Percentiles rank a stretch among this genome's conserved stretches.
These are phyloP conservation scores for Penicillium sp. DNA, from an alignment of 2,329 filamentous ascomycete species.

Conservation along the genomic window DNA sequence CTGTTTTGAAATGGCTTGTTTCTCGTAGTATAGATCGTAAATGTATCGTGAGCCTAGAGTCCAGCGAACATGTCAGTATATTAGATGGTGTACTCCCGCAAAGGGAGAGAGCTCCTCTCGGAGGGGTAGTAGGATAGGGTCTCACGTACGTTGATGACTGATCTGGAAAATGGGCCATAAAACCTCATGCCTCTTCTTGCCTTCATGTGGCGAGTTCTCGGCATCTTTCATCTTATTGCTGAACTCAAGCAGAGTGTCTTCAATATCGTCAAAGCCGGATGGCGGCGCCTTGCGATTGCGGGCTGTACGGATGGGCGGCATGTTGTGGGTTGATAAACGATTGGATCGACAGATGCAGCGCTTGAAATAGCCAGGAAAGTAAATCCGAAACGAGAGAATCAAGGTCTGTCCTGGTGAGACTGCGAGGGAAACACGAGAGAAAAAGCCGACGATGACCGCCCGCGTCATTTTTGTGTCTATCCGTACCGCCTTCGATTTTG, in stretches of 20 bases:
- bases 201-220: slow-evolving; percentile 73
- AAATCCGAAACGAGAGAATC: not conserved
- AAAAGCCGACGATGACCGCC: slow-evolving; percentile 3
- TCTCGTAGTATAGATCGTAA: slow-evolving; percentile 96
- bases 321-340: slow-evolving; percentile 25
- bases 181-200: slow-evolving; percentile 83
- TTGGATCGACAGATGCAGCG: not conserved
- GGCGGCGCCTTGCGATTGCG: slow-evolving; percentile 59
- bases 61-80: slow-evolving; percentile 8
- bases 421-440: slow-evolving; percentile 5
- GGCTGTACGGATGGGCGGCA: slow-evolving; percentile 57
- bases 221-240: slow-evolving; percentile 69
- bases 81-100: no score
- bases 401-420: not conserved
- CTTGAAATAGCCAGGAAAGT: no score
- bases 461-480: slow-evolving; percentile 25
- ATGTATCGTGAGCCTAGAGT: slow-evolving; percentile 68
- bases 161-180: slow-evolving; percentile 98
- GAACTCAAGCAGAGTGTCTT: slow-evolving; percentile 63
- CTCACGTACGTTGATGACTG: slow-evolving; percentile 69
- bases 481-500: slow-evolving; percentile 26
- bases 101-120: not conserved
- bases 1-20: slow-evolving; percentile 86
- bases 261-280: slow-evolving; percentile 62
- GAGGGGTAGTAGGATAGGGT: not conserved